phyloP scores from a whole-genome alignment of 2,329 filamentous ascomycete genomes.

The Penicillium sp. region DNA sequence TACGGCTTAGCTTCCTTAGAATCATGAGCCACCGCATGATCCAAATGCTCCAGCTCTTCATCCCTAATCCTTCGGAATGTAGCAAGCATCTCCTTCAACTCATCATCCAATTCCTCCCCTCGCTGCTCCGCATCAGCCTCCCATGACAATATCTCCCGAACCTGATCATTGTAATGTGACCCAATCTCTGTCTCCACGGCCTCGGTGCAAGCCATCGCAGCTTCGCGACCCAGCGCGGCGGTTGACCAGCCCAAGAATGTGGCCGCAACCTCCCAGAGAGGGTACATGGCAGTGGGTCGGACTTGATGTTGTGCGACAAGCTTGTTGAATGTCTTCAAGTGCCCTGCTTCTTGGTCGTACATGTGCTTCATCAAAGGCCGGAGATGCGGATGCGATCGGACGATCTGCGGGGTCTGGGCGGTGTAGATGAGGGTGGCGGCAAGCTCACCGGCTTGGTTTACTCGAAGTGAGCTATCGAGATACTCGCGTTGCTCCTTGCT shows the following conservation, averaged over 20 bases:
- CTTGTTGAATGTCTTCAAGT: constrained; percentile 81
- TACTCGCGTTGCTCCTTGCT: constrained; percentile 71
- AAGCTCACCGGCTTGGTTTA: constrained; percentile 97
- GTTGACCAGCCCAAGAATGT: constrained; percentile 86
- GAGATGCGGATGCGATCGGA: constrained; percentile 79
- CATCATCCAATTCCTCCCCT: constrained; percentile 77
- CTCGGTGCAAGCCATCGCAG: constrained; percentile 98
- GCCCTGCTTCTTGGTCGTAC: constrained; percentile 92
- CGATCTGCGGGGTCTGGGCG: constrained; percentile 79
- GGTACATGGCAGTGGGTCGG: constrained; percentile 89
- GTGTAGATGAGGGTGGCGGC: constrained; percentile 93
- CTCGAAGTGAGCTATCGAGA: constrained; percentile 78
- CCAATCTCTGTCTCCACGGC: constrained; percentile 98
- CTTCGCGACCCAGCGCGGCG: constrained; percentile 83
- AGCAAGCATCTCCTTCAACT: constrained; percentile 69
- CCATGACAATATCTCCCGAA: constrained; percentile 79
- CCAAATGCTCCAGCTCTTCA: constrained; percentile 94
- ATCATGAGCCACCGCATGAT: constrained; percentile 92
- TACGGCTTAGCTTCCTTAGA: constrained; percentile 87
- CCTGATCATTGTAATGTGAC: constrained; percentile 91
- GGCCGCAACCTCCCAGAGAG: constrained; percentile 80
- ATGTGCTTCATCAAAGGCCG: constrained; percentile 93
- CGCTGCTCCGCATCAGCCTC: constrained; percentile 70
- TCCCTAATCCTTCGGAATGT: constrained; percentile 84
- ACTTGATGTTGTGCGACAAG: constrained; percentile 84